phyloP scores from a whole-genome alignment of 2,329 filamentous ascomycete species.

The Calonectria pauciramosa region DNA sequence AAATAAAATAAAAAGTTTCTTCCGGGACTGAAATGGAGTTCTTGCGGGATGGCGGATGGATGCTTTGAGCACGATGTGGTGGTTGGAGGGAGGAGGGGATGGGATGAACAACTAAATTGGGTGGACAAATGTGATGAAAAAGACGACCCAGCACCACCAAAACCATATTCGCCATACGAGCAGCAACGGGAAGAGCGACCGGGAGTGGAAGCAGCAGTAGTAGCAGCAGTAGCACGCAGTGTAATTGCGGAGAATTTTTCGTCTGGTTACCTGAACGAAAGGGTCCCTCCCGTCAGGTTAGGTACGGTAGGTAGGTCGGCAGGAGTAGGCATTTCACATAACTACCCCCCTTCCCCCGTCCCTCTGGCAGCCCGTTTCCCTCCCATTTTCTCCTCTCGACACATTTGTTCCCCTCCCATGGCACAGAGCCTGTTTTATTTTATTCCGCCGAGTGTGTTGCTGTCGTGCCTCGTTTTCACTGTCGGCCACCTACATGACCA shows the following conservation, averaged over 20 bases:
- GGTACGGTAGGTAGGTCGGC: conserved; percentile 34
- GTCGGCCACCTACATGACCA: conserved; percentile 44
- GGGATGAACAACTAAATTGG: conserved; percentile 7
- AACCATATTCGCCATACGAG: conserved; percentile 8
- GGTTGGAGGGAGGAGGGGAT: neutral
- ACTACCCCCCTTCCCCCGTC: conserved; percentile 54
- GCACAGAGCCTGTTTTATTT: conserved; percentile 16
- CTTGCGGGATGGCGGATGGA: conserved; percentile 6
- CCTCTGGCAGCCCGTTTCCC: conserved; percentile 46
- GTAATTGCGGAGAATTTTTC: conserved; percentile 35
- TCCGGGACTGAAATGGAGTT: conserved; percentile 12
- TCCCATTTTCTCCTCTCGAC: conserved; percentile 43
- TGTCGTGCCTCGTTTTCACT: conserved; percentile 36
- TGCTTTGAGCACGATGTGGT: conserved; percentile 10
- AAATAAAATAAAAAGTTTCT: conserved; percentile 28
- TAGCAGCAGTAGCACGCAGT: conserved; percentile 20
- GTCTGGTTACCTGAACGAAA: conserved; percentile 35
- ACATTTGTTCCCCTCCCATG: conserved; percentile 34
- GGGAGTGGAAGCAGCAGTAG: conserved; percentile 15
- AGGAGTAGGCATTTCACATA: conserved; percentile 51
- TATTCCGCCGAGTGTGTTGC: conserved; percentile 36
- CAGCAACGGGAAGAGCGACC: conserved; percentile 4
- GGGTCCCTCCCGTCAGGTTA: conserved; percentile 36
- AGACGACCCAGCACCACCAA: conserved; percentile 17
- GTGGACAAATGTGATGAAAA: conserved; percentile 18